phyloP scores from a whole-genome alignment of 257 asterid genomes.

The Anisodus acutangulus region DNA sequence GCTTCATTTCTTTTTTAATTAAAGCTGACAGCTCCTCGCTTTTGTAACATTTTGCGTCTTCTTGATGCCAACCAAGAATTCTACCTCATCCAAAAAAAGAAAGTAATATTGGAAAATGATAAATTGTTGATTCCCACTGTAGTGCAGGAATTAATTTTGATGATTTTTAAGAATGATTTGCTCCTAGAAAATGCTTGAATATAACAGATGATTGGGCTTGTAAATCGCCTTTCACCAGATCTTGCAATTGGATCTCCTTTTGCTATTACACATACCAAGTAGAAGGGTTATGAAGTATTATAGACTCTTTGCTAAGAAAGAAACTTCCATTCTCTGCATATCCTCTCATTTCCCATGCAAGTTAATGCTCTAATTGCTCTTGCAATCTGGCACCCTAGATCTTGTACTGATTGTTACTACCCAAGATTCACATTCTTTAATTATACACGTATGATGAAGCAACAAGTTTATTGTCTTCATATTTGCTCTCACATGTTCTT shows the following conservation, averaged over 20 bases:
- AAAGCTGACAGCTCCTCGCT: background rate
- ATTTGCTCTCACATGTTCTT: conserved; percentile 20
- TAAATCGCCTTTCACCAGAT: conserved; percentile 6
- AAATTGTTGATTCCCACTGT: background rate
- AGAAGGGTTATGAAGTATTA: background rate
- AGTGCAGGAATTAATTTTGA: conserved; percentile 16
- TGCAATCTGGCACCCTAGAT: background rate
- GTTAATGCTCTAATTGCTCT: background rate
- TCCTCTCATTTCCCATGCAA: background rate
- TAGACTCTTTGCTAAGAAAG: background rate
- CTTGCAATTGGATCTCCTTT: background rate
- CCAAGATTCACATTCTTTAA: background rate
- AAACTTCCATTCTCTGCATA: background rate
- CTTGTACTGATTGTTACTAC: background rate
- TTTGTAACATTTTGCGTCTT: background rate
- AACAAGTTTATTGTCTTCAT: conserved; percentile 1
- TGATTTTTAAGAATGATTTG: conserved; percentile 10
- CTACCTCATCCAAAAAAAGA: too few relatives aligned
- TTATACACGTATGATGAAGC: background rate
- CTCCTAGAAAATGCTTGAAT: conserved; percentile 5
- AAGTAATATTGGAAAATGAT: background rate
- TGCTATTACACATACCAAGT: background rate
- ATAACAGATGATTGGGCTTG: background rate
- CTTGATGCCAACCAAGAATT: background rate
- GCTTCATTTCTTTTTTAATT: background rate